Percentiles rank a stretch among this genome's conserved stretches.
These are phyloP conservation scores for Extremus antarcticus DNA, from an alignment of 495 filamentous ascomycete genomes.

Conservation along the genomic window DNA sequence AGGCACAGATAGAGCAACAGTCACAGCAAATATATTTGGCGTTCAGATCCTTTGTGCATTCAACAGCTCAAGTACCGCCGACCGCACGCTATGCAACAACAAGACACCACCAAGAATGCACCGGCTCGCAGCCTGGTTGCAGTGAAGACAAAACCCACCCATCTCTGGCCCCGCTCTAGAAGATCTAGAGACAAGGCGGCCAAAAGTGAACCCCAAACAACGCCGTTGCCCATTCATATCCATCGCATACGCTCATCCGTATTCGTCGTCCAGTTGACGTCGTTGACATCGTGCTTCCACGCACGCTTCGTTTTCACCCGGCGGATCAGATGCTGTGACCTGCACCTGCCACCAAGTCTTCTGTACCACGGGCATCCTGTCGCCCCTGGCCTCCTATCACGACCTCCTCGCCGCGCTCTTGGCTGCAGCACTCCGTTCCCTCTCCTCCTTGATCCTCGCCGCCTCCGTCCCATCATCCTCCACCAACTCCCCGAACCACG, in stretches of 20 bases:
- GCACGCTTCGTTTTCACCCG: no score
- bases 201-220: background rate
- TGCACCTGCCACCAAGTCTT: background rate
- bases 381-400: background rate
- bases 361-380: background rate
- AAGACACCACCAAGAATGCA: background rate
- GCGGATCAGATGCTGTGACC: no score
- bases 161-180: background rate
- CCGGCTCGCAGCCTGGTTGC: background rate
- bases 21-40: no score
- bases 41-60: no score
- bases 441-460: conserved; percentile 53
- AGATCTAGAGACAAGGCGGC: background rate
- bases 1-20: no score
- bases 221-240: background rate
- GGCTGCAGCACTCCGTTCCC: conserved; percentile 14
- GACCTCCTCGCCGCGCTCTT: background rate
- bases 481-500: conserved; percentile 80
- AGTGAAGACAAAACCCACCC: background rate
- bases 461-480: conserved; percentile 94
- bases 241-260: background rate
- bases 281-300: no score
- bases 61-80: no score
- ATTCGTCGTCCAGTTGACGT: no score
- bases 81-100: background rate